Conservation (phyloP, 345 rosid genomes). For the Garcia nutans region DNA sequence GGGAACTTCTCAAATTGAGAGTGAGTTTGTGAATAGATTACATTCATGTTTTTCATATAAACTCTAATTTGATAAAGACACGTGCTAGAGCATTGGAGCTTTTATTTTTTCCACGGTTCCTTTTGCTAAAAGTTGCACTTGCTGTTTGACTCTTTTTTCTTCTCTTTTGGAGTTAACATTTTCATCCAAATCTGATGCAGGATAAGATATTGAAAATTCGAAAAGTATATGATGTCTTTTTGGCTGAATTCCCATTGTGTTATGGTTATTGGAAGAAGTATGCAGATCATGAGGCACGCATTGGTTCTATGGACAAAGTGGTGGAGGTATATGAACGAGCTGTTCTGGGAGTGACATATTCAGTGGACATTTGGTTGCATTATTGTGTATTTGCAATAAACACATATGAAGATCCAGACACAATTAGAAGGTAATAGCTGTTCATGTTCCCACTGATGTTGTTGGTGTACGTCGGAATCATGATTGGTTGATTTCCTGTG, state of each 20-base stretch:
- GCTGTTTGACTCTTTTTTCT: neutral
- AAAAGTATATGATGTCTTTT: conserved; percentile 83
- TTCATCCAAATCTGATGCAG: conserved; percentile 41
- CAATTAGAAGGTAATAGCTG: conserved; percentile 80
- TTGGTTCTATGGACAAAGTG: conserved; percentile 87
- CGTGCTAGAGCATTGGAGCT: neutral
- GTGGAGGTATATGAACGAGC: conserved; percentile 96
- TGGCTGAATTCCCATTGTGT: conserved; percentile 92
- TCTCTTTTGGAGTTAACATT: conserved; percentile 21
- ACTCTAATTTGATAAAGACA: neutral
- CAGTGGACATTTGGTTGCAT: conserved; percentile 97
- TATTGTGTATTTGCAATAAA: conserved; percentile 76
- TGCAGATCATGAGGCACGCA: conserved; percentile 91
- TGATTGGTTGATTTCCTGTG: conserved; percentile 32
- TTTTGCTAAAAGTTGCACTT: neutral
- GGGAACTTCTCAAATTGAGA: neutral
- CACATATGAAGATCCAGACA: conserved; percentile 92
- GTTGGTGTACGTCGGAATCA: conserved; percentile 29
- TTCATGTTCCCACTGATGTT: conserved; percentile 20
- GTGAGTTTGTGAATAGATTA: too few species aligned
- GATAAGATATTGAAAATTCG: conserved; percentile 75
- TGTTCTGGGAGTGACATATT: conserved; percentile 86
- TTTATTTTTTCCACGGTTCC: neutral
- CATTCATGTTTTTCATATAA: neutral
- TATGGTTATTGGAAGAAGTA: conserved; percentile 99